Conservation (phyloP, 495 filamentous ascomycete species). For the Alectoria sarmentosa region DNA sequence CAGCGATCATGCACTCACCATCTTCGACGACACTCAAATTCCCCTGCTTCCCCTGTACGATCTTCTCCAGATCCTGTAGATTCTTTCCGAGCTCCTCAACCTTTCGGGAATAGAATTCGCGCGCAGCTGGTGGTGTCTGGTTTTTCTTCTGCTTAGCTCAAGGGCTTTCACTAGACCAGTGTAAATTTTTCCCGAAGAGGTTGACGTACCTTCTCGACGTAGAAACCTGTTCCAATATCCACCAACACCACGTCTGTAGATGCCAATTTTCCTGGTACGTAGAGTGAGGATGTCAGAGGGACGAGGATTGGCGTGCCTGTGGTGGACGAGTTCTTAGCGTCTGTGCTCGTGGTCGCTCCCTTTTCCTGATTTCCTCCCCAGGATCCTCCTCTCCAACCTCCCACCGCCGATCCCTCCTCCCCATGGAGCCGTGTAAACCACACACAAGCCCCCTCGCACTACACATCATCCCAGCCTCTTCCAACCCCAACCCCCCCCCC, state of each 20-base stretch:
- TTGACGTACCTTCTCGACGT: slow-evolving; percentile 74
- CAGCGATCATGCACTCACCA: slow-evolving; percentile 44
- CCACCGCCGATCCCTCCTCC: not conserved
- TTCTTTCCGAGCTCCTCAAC: slow-evolving; percentile 71
- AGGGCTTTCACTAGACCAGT: too few relatives aligned
- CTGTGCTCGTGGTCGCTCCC: not conserved
- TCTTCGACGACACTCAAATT: slow-evolving; percentile 86
- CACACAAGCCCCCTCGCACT: too few relatives aligned
- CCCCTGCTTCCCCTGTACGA: slow-evolving; percentile 75
- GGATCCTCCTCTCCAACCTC: not conserved
- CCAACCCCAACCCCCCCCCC: not conserved
- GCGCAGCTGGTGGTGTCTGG: slow-evolving; percentile 65
- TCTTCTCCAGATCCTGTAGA: slow-evolving; percentile 77
- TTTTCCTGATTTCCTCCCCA: not conserved
- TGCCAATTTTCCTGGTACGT: slow-evolving; percentile 77
- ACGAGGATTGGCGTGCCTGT: slow-evolving; percentile 68
- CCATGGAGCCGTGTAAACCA: not conserved
- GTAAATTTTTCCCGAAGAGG: not conserved
- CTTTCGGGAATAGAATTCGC: slow-evolving; percentile 79
- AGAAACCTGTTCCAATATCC: slow-evolving; percentile 94
- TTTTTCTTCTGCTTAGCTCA: too few relatives aligned
- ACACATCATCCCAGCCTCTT: not conserved
- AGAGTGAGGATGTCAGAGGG: slow-evolving; percentile 86
- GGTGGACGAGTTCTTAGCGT: not conserved
- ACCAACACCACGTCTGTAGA: slow-evolving; percentile 78